phyloP scores from a whole-genome alignment of 2,329 filamentous ascomycete genomes.

The Alternaria solani region DNA sequence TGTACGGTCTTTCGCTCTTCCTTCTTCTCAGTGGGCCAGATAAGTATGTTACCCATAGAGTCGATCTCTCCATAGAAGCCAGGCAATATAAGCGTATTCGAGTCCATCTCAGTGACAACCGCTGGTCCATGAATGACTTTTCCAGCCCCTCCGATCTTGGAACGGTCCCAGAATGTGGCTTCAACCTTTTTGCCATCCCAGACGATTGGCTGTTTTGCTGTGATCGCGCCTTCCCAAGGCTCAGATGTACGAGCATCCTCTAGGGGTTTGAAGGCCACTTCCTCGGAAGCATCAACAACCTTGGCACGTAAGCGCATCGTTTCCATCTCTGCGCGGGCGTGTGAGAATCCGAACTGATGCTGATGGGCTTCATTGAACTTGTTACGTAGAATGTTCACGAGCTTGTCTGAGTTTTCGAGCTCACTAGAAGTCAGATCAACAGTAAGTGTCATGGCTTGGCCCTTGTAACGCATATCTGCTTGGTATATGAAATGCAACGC shows the following conservation, averaged over 20 bases:
- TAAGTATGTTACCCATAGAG: slow-evolving; percentile 59
- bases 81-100: slow-evolving; percentile 60
- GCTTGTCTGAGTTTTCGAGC: slow-evolving; percentile 39
- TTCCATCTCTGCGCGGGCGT: slow-evolving; percentile 57
- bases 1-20: slow-evolving; percentile 38
- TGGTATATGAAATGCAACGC: slow-evolving; percentile 51
- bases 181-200: slow-evolving; percentile 53
- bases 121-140: slow-evolving; percentile 56
- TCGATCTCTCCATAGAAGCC: slow-evolving; percentile 59
- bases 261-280: slow-evolving; percentile 50
- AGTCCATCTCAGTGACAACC: slow-evolving; percentile 61
- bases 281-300: slow-evolving; percentile 54
- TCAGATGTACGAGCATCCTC: slow-evolving; percentile 34
- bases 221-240: slow-evolving; percentile 50
- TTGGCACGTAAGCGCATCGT: slow-evolving; percentile 59
- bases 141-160: slow-evolving; percentile 52
- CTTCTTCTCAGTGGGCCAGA: slow-evolving; percentile 51
- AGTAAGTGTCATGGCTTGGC: slow-evolving; percentile 52
- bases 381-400: slow-evolving; percentile 45
- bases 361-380: slow-evolving; percentile 56
- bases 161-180: slow-evolving; percentile 57
- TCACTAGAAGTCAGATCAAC: slow-evolving; percentile 49
- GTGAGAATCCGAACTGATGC: slow-evolving; percentile 57
- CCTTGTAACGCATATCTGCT: slow-evolving; percentile 59
- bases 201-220: slow-evolving; percentile 51